Percentiles rank a stretch among this genome's conserved stretches.
These are phyloP conservation scores for Diaporthe destruens DNA, from an alignment of 2,329 filamentous ascomycete genomes.

Conservation along the genomic window DNA sequence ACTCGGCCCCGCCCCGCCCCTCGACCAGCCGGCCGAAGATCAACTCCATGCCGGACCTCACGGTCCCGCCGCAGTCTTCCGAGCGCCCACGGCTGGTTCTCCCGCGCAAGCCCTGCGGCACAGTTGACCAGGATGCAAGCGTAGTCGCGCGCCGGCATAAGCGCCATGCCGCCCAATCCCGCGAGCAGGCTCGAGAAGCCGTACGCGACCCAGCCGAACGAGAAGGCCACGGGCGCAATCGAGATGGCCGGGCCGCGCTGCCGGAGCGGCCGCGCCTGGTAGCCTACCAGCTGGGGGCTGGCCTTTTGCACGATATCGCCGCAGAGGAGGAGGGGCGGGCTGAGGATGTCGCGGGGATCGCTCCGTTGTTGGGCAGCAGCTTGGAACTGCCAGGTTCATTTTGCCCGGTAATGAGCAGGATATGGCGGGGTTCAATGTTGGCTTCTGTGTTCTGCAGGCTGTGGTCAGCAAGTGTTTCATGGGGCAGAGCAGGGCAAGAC, in stretches of 20 bases:
- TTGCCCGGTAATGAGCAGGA: neutral
- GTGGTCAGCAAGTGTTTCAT: neutral
- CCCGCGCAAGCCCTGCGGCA: neutral
- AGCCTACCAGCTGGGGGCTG: constrained; percentile 20
- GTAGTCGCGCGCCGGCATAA: constrained; percentile 12
- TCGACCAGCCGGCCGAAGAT: neutral
- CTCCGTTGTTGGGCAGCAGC: constrained; percentile 2
- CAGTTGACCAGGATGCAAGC: neutral
- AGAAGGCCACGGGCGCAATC: constrained; percentile 29
- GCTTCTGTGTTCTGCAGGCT: neutral
- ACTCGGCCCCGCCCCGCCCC: constrained; percentile 5
- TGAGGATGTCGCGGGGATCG: constrained; percentile 28
- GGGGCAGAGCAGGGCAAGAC: neutral
- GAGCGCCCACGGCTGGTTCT: neutral
- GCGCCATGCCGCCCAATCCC: neutral
- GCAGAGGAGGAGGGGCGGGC: constrained; percentile 23
- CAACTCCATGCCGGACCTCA: constrained; percentile 2
- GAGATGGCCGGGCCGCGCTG: neutral
- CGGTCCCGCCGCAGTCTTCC: neutral
- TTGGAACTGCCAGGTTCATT: neutral
- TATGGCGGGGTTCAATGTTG: neutral
- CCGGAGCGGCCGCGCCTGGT: neutral
- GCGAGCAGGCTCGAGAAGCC: constrained; percentile 15
- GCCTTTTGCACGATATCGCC: constrained; percentile 29
- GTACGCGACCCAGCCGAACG: constrained; percentile 32